Percentiles rank a stretch among this genome's conserved stretches.
These are phyloP conservation scores for Eutrema heterophyllum DNA, from an alignment of 345 rosid species.

Conservation along the genomic window DNA sequence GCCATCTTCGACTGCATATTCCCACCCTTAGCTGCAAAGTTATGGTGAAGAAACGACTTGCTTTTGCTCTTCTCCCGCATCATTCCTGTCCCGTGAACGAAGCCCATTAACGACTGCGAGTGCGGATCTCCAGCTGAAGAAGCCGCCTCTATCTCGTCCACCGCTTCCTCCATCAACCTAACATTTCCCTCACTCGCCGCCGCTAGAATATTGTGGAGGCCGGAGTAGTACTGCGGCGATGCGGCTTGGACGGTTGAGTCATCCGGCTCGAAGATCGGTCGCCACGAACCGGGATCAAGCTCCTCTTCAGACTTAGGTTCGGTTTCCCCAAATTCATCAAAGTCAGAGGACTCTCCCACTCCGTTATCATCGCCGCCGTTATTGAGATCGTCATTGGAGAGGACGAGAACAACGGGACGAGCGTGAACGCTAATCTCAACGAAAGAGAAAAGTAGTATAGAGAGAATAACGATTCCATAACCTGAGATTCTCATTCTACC, in stretches of 20 bases:
- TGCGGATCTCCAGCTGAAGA: slow-evolving; percentile 65
- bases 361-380: slow-evolving; percentile 50
- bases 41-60: slow-evolving; percentile 72
- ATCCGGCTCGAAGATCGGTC: slow-evolving; percentile 82
- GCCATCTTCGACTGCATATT: slow-evolving; percentile 94
- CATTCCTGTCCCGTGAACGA: slow-evolving; percentile 64
- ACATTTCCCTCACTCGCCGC: slow-evolving; percentile 54
- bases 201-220: slow-evolving; percentile 50
- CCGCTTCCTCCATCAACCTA: slow-evolving; percentile 66
- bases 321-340: slow-evolving; percentile 78
- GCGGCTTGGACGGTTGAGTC: slow-evolving; percentile 25
- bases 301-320: slow-evolving; percentile 63
- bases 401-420: slow-evolving; percentile 65
- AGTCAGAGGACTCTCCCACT: slow-evolving; percentile 37
- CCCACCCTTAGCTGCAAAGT: slow-evolving; percentile 67
- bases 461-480: slow-evolving; percentile 19
- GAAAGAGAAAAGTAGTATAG: slow-evolving; percentile 33
- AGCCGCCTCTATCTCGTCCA: slow-evolving; percentile 52
- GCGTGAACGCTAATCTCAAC: slow-evolving; percentile 39
- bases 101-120: slow-evolving; percentile 71
- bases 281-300: slow-evolving; percentile 96
- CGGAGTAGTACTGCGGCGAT: slow-evolving; percentile 45
- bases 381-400: slow-evolving; percentile 85
- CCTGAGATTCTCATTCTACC: slow-evolving; percentile 24
- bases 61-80: slow-evolving; percentile 66